Conservation (phyloP, 1,139 yeast genomes). For the Protomyces macrosporus region DNA sequence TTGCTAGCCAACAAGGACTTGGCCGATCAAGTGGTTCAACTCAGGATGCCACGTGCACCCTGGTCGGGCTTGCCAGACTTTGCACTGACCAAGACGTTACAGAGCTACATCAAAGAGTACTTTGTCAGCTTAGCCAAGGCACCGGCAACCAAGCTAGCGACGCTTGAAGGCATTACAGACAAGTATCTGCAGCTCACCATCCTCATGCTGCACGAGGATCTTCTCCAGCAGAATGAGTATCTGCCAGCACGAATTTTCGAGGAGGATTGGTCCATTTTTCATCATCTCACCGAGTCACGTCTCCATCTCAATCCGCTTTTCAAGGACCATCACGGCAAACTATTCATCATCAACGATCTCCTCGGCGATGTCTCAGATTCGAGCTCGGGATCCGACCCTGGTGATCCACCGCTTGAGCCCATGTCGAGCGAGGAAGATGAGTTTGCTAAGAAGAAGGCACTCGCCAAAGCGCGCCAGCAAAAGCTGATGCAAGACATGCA, state of each 20-base stretch:
- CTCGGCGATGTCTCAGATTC: not conserved
- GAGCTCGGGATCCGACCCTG: not conserved
- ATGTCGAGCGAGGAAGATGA: conserved; percentile 32
- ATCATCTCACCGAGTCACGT: not conserved
- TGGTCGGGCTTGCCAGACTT: conserved; percentile 16
- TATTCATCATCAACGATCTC: not conserved
- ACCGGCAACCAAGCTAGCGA: not conserved
- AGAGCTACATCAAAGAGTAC: conserved; percentile 4
- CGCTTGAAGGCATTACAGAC: conserved; percentile 26
- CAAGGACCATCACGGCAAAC: conserved; percentile 5
- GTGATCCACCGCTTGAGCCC: not conserved
- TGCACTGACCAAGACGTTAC: not conserved
- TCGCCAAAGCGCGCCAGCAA: conserved; percentile 68
- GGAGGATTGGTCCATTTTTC: not conserved
- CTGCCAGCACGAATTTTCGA: not conserved
- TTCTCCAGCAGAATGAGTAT: not conserved
- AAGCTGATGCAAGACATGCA: conserved; percentile 72
- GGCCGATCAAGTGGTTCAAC: conserved; percentile 38
- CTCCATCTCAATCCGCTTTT: not conserved
- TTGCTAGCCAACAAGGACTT: conserved; percentile 45
- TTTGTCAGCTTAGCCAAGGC: not conserved
- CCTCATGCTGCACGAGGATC: conserved; percentile 29
- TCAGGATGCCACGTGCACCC: not conserved
- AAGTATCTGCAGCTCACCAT: conserved; percentile 32
- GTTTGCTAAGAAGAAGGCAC: conserved; percentile 55